phyloP scores from a whole-genome alignment of 208 protist genomes.

The Acanthamoeba lenticulata region DNA sequence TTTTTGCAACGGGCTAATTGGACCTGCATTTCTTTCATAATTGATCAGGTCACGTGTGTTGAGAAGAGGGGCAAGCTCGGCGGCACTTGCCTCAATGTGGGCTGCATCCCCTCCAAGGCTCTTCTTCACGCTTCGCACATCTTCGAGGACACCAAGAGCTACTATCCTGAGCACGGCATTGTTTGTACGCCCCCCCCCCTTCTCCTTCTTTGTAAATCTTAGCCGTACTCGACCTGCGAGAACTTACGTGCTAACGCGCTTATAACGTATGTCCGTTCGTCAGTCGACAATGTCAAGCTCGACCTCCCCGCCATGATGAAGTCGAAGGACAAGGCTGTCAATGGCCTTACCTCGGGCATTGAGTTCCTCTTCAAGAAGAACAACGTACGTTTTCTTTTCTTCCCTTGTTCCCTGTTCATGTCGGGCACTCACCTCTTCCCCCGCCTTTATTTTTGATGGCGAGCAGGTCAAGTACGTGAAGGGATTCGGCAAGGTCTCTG shows the following conservation, averaged over 20 bases:
- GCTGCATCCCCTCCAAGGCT: slow-evolving; percentile 99
- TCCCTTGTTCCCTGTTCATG: background rate
- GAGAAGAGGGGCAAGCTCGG: slow-evolving; percentile 98
- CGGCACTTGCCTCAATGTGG: slow-evolving; percentile 97
- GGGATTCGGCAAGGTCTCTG: slow-evolving; percentile 92
- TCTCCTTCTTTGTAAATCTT: no score
- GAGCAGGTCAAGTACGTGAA: slow-evolving; percentile 94
- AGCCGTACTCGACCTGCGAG: no score
- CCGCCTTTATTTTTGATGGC: no score
- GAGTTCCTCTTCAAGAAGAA: slow-evolving; percentile 99
- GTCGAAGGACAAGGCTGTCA: slow-evolving; percentile 96
- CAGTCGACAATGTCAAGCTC: slow-evolving; percentile 88
- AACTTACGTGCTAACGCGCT: no score
- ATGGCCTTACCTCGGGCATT: slow-evolving; percentile 93
- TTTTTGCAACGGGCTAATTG: no score
- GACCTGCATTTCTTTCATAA: no score
- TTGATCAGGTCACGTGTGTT: slow-evolving; percentile 96
- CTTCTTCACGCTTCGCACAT: slow-evolving; percentile 98
- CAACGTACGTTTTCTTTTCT: slow-evolving; percentile 87
- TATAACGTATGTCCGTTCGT: no score
- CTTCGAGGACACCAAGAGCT: slow-evolving; percentile 95
- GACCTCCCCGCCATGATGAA: slow-evolving; percentile 96
- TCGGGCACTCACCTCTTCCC: background rate
- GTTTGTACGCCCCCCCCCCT: slow-evolving; percentile 60
- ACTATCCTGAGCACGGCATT: slow-evolving; percentile 94